phyloP scores from a whole-genome alignment of 2,329 filamentous ascomycete species.

The Aurifilum marmelostoma region DNA sequence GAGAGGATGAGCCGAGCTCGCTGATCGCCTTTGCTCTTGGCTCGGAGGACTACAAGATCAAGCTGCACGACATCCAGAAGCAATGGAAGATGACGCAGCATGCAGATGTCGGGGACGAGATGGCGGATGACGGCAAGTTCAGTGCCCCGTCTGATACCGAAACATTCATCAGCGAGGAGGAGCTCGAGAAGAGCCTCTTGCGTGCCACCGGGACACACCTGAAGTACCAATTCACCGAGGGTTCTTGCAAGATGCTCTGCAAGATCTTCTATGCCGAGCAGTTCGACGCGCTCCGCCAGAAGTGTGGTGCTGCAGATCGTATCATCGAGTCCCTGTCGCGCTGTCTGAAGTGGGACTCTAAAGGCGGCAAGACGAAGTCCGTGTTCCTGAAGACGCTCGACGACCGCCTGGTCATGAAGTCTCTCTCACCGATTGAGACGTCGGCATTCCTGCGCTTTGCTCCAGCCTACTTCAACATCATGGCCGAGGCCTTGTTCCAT shows the following conservation, averaged over 20 bases:
- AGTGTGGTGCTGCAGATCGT: constrained; percentile 90
- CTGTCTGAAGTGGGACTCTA: constrained; percentile 97
- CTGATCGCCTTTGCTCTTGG: constrained; percentile 91
- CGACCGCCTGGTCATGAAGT: constrained; percentile 91
- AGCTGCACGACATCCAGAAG: constrained; percentile 69
- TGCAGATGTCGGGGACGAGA: constrained; percentile 40
- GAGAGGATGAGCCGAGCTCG: constrained; percentile 96
- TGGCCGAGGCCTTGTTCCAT: constrained; percentile 94
- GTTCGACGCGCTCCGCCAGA: constrained; percentile 90
- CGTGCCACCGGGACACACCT: constrained; percentile 88
- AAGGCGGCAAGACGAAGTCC: constrained; percentile 96
- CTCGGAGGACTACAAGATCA: constrained; percentile 83
- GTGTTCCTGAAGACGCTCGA: constrained; percentile 96
- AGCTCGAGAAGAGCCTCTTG: constrained; percentile 83
- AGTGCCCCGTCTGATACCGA: constrained; percentile 43
- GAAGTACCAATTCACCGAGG: constrained; percentile 93
- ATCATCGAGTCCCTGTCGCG: constrained; percentile 94
- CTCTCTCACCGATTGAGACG: constrained; percentile 86
- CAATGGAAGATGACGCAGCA: constrained; percentile 50
- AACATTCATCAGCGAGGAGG: constrained; percentile 61
- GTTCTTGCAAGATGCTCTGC: constrained; percentile 92
- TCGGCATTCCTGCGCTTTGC: constrained; percentile 94
- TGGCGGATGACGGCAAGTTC: constrained; percentile 36
- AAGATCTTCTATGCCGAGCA: constrained; percentile 99
- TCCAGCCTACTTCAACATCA: constrained; percentile 95